A percentile compares a stretch with the other conserved stretches of the same genome.
These are phyloP conservation scores for Ricinus communis DNA, from an alignment of 345 rosid genomes.

Conservation along the genomic window DNA sequence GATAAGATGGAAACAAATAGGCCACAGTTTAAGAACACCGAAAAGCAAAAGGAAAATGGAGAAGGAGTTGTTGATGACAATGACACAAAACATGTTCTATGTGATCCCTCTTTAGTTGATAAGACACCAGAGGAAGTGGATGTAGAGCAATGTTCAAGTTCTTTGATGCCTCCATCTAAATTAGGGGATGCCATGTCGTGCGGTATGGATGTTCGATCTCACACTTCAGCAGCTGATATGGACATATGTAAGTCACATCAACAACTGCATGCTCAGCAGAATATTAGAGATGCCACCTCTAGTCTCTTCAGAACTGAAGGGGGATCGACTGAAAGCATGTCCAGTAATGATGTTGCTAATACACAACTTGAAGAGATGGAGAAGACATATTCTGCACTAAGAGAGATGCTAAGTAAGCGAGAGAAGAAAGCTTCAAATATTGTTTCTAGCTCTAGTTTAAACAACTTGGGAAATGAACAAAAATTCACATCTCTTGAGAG, in stretches of 20 bases:
- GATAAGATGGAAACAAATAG: constrained; percentile 17
- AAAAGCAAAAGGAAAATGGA: constrained; percentile 19
- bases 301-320: constrained; percentile 15
- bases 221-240: constrained; percentile 20
- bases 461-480: constrained; percentile 32
- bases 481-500: constrained; percentile 50
- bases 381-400: constrained; percentile 12
- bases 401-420: constrained; percentile 15
- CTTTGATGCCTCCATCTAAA: constrained; percentile 16
- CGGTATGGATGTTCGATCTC: constrained; percentile 16
- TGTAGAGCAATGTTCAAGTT: constrained; percentile 16
- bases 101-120: constrained; percentile 18
- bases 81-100: constrained; percentile 10
- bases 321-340: constrained; percentile 21
- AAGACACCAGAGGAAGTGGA: constrained; percentile 37
- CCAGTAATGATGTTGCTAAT: constrained; percentile 17
- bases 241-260: constrained; percentile 26
- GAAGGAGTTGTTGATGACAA: constrained; percentile 1
- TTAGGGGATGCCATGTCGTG: constrained; percentile 9
- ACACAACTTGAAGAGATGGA: constrained; percentile 13
- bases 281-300: constrained; percentile 16
- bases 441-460: constrained; percentile 32
- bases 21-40: constrained; percentile 17
- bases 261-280: constrained; percentile 8
- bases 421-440: constrained; percentile 14